Evolutionary conservation across 2,329 filamentous ascomycete genomes (phyloP).

Genomic region (Westerdykella aurantiaca): DNA sequence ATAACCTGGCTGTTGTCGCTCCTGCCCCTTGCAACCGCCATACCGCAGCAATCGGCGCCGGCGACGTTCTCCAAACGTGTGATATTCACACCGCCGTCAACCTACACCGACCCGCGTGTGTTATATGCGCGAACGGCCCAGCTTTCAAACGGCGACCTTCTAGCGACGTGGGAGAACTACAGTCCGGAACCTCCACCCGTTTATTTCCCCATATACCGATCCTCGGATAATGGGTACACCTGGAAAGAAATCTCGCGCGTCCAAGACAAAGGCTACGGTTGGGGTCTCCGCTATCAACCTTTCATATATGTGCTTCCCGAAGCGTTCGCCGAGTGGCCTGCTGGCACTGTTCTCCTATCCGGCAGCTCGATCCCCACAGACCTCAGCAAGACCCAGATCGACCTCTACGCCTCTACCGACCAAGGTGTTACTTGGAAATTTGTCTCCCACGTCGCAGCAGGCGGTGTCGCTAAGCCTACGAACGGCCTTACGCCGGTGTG

Average conservation of each 20-base stretch:
- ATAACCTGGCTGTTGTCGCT: conserved; percentile 19
- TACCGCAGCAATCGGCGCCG: conserved; percentile 14
- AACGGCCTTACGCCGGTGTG: conserved; percentile 65
- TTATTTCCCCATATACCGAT: conserved; percentile 46
- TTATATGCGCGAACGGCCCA: conserved; percentile 50
- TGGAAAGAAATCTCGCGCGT: conserved; percentile 62
- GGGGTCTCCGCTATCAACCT: conserved; percentile 64
- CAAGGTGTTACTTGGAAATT: conserved; percentile 60
- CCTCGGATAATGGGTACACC: conserved; percentile 44
- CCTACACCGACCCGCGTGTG: conserved; percentile 44
- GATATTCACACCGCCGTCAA: conserved; percentile 41
- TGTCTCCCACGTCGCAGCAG: conserved; percentile 58
- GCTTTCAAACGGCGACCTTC: conserved; percentile 41
- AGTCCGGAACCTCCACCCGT: conserved; percentile 41
- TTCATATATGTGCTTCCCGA: conserved; percentile 59
- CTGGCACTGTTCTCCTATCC: conserved; percentile 58
- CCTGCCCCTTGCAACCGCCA: conserved; percentile 17
- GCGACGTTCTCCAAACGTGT: conserved; percentile 31
- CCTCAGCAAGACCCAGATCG: conserved; percentile 60
- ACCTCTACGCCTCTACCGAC: conserved; percentile 62
- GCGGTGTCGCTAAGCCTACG: conserved; percentile 56
- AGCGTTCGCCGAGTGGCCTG: conserved; percentile 52
- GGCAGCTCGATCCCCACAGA: conserved; percentile 56
- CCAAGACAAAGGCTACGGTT: conserved; percentile 57
- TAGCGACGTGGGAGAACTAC: conserved; percentile 54